These are phyloP conservation scores for Claviceps sp. DNA, from an alignment of 2,329 filamentous ascomycete species.

Conservation along the genomic window DNA sequence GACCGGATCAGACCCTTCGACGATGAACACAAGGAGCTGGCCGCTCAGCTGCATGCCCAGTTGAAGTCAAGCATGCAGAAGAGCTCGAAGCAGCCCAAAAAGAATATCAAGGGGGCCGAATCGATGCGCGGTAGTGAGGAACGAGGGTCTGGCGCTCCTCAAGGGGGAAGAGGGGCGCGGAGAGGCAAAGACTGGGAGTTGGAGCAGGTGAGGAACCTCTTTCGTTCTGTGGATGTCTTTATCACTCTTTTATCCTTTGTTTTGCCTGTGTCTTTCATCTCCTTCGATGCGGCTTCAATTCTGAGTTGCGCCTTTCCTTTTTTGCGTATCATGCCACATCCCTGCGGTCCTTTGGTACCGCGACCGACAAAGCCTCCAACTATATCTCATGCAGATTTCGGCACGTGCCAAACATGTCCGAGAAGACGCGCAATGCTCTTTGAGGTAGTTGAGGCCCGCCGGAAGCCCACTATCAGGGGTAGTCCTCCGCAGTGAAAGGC, in stretches of 20 bases:
- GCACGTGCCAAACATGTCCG: background rate
- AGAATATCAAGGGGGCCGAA: constrained; percentile 27
- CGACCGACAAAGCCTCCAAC: no score
- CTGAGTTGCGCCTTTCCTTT: no score
- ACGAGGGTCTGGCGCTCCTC: constrained; percentile 47
- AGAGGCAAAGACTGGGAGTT: constrained; percentile 69
- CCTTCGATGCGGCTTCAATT: no score
- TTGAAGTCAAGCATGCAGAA: constrained; percentile 45
- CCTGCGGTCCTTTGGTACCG: no score
- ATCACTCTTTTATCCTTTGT: background rate
- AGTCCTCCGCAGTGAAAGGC: background rate
- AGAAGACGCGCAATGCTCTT: background rate
- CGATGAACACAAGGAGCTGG: constrained; percentile 87
- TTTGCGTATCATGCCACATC: no score
- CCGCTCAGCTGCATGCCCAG: constrained; percentile 57
- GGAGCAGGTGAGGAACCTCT: constrained; percentile 50
- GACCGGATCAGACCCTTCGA: constrained; percentile 90
- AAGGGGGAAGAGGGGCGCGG: constrained; percentile 55
- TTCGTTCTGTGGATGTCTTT: constrained; percentile 6
- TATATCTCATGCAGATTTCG: no score
- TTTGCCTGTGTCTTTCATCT: background rate
- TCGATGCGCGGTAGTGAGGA: constrained; percentile 64
- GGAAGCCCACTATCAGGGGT: background rate
- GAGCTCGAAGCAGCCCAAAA: constrained; percentile 40
- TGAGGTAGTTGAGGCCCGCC: no score